These are phyloP conservation scores for Aureobasidium sp. DNA, from an alignment of 2,329 filamentous ascomycete species.

Conservation along the genomic window DNA sequence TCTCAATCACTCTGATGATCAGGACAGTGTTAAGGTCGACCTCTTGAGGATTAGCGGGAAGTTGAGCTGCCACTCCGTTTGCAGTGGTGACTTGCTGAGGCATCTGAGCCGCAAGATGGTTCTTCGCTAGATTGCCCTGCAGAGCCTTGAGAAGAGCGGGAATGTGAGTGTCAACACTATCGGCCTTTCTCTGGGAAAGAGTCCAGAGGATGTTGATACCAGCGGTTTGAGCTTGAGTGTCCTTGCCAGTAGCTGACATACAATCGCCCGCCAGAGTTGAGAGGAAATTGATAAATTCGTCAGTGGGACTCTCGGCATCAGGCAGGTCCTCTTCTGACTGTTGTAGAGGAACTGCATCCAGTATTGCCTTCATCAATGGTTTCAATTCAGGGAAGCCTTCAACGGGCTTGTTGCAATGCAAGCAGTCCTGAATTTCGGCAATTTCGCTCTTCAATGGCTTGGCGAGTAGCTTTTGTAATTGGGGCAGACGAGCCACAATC, in stretches of 20 bases:
- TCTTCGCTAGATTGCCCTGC: conserved; percentile 82
- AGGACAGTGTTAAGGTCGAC: conserved; percentile 81
- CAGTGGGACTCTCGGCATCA: conserved; percentile 66
- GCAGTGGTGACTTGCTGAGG: conserved; percentile 45
- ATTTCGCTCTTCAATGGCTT: conserved; percentile 84
- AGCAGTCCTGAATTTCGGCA: conserved; percentile 84
- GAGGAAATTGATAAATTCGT: conserved; percentile 78
- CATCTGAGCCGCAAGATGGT: conserved; percentile 73
- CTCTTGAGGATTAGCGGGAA: conserved; percentile 63
- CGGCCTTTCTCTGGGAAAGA: conserved; percentile 72
- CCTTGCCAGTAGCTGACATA: conserved; percentile 44
- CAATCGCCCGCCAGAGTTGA: conserved; percentile 83
- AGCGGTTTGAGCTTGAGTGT: conserved; percentile 60
- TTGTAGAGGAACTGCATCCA: conserved; percentile 81
- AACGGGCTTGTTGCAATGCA: conserved; percentile 65
- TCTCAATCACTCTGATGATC: conserved; percentile 91
- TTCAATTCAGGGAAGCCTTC: conserved; percentile 54
- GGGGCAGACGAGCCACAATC: conserved; percentile 68
- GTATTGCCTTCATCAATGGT: conserved; percentile 69
- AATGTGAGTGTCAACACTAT: conserved; percentile 85
- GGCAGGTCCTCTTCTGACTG: conserved; percentile 64
- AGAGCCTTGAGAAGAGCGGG: conserved; percentile 84
- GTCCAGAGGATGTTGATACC: conserved; percentile 94
- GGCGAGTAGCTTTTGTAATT: conserved; percentile 80
- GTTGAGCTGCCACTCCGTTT: conserved; percentile 32